Evolutionary conservation across 768 basidiomycete genomes (phyloP).

Genomic region (Pisolithus sp.): DNA sequence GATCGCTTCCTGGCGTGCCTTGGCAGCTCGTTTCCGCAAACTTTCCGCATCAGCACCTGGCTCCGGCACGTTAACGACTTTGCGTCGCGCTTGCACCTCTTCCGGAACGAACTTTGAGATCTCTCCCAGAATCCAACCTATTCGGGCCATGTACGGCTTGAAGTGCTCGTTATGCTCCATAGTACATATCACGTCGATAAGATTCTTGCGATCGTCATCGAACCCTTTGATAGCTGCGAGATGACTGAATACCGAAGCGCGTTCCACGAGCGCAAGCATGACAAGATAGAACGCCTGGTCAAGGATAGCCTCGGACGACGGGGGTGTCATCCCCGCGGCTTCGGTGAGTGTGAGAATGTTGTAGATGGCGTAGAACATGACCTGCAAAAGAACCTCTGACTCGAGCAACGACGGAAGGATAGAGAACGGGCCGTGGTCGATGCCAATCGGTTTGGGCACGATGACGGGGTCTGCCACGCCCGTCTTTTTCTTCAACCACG

Average conservation of each 20-base stretch:
- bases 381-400: conserved; percentile 65
- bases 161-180: conserved; percentile 76
- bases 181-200: conserved; percentile 67
- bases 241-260: conserved; percentile 53
- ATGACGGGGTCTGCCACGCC: conserved; percentile 63
- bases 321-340: conserved; percentile 50
- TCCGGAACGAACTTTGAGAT: conserved; percentile 51
- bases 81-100: conserved; percentile 48
- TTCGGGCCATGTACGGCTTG: conserved; percentile 62
- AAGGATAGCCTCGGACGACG: conserved; percentile 82
- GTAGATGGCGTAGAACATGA: conserved; percentile 77
- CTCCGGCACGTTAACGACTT: conserved; percentile 31
- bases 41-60: conserved; percentile 49
- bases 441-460: conserved; percentile 63
- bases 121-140: conserved; percentile 67
- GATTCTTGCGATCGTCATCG: conserved; percentile 50
- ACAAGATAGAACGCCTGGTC: conserved; percentile 84
- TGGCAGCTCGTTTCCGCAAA: conserved; percentile 77
- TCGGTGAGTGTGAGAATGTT: conserved; percentile 69
- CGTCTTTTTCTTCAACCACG: conserved; percentile 58
- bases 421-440: conserved; percentile 64
- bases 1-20: conserved; percentile 86
- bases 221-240: conserved; percentile 51
- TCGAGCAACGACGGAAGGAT: conserved; percentile 58
- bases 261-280: conserved; percentile 79